A percentile compares a stretch with the other conserved stretches of the same genome.
These are phyloP conservation scores for Cladosporium cucumerinum DNA, from an alignment of 2,329 filamentous ascomycete species.

Conservation along the genomic window DNA sequence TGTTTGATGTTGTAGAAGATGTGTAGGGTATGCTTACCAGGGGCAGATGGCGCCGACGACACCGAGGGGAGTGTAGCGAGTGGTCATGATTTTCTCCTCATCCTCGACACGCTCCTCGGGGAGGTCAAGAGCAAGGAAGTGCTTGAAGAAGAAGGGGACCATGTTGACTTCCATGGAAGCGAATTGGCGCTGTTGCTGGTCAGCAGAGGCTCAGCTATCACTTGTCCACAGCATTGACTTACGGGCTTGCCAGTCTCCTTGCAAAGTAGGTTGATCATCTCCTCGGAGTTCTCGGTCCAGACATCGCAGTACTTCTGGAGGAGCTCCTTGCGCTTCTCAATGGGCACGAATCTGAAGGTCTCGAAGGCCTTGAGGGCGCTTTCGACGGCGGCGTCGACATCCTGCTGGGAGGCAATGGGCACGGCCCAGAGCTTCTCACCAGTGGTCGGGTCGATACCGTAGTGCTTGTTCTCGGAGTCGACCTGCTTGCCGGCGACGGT, in stretches of 20 bases:
- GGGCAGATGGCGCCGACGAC: constrained; percentile 47
- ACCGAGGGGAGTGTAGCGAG: constrained; percentile 47
- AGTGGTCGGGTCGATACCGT: constrained; percentile 36
- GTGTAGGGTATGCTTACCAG: constrained; percentile 30
- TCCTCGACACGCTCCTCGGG: constrained; percentile 43
- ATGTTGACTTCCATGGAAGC: constrained; percentile 41
- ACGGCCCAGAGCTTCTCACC: constrained; percentile 38
- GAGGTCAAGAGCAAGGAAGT: constrained; percentile 37
- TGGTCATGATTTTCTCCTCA: constrained; percentile 47
- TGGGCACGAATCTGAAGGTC: constrained; percentile 31
- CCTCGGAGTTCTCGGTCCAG: constrained; percentile 32
- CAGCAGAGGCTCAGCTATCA: constrained; percentile 7
- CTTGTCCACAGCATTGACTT: constrained; percentile 14
- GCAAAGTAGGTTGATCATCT: constrained; percentile 36
- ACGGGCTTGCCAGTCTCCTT: constrained; percentile 41
- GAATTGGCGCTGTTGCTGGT: constrained; percentile 36
- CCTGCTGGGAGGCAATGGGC: constrained; percentile 37
- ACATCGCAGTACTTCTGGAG: constrained; percentile 34
- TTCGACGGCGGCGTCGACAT: constrained; percentile 39
- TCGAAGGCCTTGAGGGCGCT: constrained; percentile 38
- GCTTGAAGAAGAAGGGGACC: constrained; percentile 36
- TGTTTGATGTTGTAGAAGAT: not conserved
- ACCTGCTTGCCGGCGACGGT: constrained; percentile 38
- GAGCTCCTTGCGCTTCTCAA: constrained; percentile 38
- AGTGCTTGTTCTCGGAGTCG: constrained; percentile 30